phyloP scores from a whole-genome alignment of 495 filamentous ascomycete species.

The Neurospora discreta region DNA sequence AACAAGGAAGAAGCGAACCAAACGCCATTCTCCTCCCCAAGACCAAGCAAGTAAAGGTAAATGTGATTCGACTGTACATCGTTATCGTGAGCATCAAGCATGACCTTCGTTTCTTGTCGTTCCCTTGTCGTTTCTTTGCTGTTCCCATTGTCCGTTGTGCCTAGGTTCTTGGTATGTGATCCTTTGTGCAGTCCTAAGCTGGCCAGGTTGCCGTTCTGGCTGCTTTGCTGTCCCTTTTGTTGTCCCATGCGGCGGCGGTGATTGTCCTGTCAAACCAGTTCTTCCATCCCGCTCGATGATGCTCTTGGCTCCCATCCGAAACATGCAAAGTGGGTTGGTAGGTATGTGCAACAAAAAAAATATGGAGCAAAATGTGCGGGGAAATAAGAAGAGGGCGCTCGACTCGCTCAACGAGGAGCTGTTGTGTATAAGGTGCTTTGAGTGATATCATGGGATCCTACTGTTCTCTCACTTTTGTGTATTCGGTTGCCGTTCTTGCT shows the following conservation, averaged over 20 bases:
- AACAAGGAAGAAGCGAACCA: background rate
- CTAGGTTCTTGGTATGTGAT: background rate
- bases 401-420: background rate
- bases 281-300: background rate
- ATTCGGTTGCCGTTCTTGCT: too few species aligned
- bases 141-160: background rate
- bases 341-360: background rate
- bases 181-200: background rate
- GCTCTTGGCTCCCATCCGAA: background rate
- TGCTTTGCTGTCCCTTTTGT: background rate
- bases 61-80: background rate
- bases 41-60: background rate
- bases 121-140: background rate
- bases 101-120: background rate
- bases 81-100: background rate
- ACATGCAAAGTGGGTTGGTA: background rate
- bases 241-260: background rate
- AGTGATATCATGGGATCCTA: background rate
- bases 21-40: background rate
- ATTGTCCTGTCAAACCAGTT: background rate
- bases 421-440: background rate
- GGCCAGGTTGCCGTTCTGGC: background rate
- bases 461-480: background rate
- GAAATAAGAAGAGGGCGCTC: background rate
- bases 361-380: background rate